Conservation (phyloP, 495 filamentous ascomycete genomes). For the Lophiostoma macrostomum region DNA sequence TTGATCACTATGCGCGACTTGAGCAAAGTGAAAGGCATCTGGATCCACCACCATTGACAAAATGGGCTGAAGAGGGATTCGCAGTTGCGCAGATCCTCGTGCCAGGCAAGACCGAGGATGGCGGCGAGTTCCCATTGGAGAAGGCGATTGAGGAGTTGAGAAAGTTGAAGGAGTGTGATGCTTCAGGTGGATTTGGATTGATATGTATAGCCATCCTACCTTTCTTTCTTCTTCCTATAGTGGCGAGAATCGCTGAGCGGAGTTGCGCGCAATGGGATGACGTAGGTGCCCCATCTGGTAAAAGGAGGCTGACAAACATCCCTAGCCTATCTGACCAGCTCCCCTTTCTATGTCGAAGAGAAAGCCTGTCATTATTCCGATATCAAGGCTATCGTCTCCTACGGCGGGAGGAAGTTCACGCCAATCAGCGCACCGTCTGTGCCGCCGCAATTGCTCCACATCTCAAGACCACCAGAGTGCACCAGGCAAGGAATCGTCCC, state of each 20-base stretch:
- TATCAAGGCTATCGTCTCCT: constrained; percentile 23
- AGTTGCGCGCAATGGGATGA: too few species aligned
- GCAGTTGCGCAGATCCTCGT: constrained; percentile 46
- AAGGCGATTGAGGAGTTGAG: constrained; percentile 31
- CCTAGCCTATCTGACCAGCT: constrained; percentile 15
- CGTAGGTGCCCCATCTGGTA: too few species aligned
- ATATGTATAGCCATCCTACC: constrained; percentile 5
- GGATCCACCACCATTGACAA: constrained; percentile 48
- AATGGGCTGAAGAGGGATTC: constrained; percentile 62
- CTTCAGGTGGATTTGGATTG: constrained; percentile 2
- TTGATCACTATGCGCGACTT: constrained; percentile 24
- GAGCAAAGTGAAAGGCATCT: constrained; percentile 18
- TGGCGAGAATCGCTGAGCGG: too few species aligned
- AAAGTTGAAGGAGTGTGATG: constrained; percentile 33
- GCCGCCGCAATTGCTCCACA: constrained; percentile 20
- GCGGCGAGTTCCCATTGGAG: constrained; percentile 20
- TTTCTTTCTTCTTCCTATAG: neutral
- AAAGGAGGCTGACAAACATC: neutral
- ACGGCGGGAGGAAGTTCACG: constrained; percentile 1
- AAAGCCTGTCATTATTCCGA: constrained; percentile 1
- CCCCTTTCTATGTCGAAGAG: constrained; percentile 28
- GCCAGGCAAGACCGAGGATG: constrained; percentile 15
- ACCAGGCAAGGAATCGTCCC: constrained; percentile 1
- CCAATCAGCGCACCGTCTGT: constrained; percentile 2
- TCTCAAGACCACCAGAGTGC: constrained; percentile 2